phyloP scores from a whole-genome alignment of 2,329 filamentous ascomycete genomes.

The Neophaeococcomyces aloes region DNA sequence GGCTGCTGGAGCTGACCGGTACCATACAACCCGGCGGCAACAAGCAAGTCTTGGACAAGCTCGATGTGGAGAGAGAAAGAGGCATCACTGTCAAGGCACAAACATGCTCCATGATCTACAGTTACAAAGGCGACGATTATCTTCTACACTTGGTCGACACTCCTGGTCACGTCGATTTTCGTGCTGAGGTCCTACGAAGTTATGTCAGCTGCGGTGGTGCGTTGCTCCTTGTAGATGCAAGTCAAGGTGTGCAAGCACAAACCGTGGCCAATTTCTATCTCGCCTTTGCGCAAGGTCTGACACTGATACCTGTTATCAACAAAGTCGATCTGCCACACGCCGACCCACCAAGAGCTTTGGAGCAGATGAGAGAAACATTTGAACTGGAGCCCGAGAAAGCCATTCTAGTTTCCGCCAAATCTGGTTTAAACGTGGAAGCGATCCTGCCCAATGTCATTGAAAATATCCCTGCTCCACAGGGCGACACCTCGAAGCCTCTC shows the following conservation, averaged over 20 bases:
- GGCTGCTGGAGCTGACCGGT: slow-evolving; percentile 83
- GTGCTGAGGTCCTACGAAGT: slow-evolving; percentile 87
- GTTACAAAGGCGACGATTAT: slow-evolving; percentile 74
- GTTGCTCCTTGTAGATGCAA: slow-evolving; percentile 84
- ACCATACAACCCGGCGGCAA: slow-evolving; percentile 79
- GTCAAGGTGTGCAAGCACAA: slow-evolving; percentile 92
- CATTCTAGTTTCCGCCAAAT: slow-evolving; percentile 81
- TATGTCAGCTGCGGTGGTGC: slow-evolving; percentile 95
- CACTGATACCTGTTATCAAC: slow-evolving; percentile 85
- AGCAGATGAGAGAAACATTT: slow-evolving; percentile 77
- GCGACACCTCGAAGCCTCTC: slow-evolving; percentile 61
- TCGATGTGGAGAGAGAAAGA: slow-evolving; percentile 90
- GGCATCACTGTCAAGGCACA: slow-evolving; percentile 99
- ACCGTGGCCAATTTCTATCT: slow-evolving; percentile 98
- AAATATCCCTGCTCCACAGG: slow-evolving; percentile 67
- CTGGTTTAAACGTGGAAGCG: slow-evolving; percentile 73
- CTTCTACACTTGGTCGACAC: slow-evolving; percentile 93
- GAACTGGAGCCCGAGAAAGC: slow-evolving; percentile 71
- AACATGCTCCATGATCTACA: slow-evolving; percentile 96
- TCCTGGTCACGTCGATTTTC: slow-evolving; percentile 93
- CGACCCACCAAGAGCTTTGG: slow-evolving; percentile 72
- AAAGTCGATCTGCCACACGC: slow-evolving; percentile 90
- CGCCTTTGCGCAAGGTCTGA: slow-evolving; percentile 81
- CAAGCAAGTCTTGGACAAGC: slow-evolving; percentile 92
- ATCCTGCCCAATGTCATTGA: slow-evolving; percentile 79